phyloP scores from a whole-genome alignment of 1,284 basidiomycete species.

The Apiotrichum montevideense region DNA sequence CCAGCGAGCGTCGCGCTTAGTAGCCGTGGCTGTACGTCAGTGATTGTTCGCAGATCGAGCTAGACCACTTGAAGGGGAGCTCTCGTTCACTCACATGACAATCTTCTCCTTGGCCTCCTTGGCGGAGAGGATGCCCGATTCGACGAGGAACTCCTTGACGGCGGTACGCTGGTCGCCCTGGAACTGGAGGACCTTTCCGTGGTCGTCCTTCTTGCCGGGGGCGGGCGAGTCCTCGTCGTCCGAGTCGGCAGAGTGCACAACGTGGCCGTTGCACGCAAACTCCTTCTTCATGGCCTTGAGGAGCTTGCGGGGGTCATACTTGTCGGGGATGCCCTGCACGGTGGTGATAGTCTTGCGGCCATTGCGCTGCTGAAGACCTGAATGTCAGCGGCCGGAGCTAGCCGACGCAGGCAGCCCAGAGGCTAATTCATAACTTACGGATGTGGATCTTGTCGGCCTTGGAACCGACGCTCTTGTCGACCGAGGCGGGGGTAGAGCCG shows the following conservation, averaged over 20 bases:
- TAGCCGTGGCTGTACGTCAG: conserved; percentile 20
- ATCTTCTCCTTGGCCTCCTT: conserved; percentile 49
- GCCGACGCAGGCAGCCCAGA: not conserved
- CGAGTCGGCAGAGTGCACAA: conserved; percentile 56
- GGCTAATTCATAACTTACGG: conserved; percentile 49
- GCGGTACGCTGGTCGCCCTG: conserved; percentile 96
- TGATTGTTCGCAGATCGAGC: not conserved
- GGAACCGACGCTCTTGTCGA: conserved; percentile 66
- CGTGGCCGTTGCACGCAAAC: conserved; percentile 98
- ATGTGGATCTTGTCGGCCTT: conserved; percentile 87
- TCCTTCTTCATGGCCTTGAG: conserved; percentile 99
- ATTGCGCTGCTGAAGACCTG: conserved; percentile 92
- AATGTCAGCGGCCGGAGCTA: not conserved
- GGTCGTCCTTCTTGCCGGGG: conserved; percentile 77
- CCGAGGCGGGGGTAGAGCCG: conserved; percentile 27
- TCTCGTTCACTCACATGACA: conserved; percentile 38
- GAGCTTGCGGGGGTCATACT: conserved; percentile 97
- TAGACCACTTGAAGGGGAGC: not conserved
- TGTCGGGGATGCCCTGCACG: conserved; percentile 89
- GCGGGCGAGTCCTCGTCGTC: conserved; percentile 41
- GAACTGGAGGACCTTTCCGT: conserved; percentile 96
- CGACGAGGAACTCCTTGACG: conserved; percentile 78
- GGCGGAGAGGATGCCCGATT: conserved; percentile 47
- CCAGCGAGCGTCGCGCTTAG: conserved; percentile 1
- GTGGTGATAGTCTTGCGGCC: conserved; percentile 98